These are phyloP conservation scores for Solanum sejunctum DNA, from an alignment of 257 asterid species.

Conservation along the genomic window DNA sequence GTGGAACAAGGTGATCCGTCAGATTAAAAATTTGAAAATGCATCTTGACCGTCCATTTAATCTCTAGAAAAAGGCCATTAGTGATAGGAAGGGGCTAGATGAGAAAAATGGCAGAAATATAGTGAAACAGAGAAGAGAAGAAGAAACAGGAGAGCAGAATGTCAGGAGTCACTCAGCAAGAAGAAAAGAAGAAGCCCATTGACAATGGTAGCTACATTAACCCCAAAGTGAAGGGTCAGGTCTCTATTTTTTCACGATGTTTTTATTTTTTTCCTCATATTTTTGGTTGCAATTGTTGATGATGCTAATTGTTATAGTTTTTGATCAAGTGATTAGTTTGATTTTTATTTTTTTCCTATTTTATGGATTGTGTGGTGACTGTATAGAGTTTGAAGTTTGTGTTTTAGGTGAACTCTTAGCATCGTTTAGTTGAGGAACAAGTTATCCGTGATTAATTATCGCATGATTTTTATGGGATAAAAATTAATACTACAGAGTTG, in stretches of 20 bases:
- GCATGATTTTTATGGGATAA: too few species aligned
- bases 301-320: neutral
- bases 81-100: neutral
- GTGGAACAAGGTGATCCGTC: neutral
- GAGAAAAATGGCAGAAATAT: too few species aligned
- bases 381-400: neutral
- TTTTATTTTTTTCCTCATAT: neutral
- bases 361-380: neutral
- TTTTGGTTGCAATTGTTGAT: neutral
- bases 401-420: too few species aligned
- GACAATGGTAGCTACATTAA: slow-evolving; percentile 18
- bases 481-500: too few species aligned
- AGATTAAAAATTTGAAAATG: neutral
- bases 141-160: neutral
- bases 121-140: neutral
- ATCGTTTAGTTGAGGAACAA: too few species aligned
- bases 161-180: slow-evolving; percentile 2
- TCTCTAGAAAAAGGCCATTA: neutral
- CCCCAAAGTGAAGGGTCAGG: slow-evolving; percentile 42
- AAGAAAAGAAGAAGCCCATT: slow-evolving; percentile 28
- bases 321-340: neutral
- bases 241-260: neutral
- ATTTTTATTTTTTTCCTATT: neutral
- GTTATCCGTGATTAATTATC: too few species aligned
- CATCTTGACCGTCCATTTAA: neutral